Base-by-base conservation (phyloP, 371 early-diverging fungal genomes). In the Dentiscutata heterogama region DNA sequence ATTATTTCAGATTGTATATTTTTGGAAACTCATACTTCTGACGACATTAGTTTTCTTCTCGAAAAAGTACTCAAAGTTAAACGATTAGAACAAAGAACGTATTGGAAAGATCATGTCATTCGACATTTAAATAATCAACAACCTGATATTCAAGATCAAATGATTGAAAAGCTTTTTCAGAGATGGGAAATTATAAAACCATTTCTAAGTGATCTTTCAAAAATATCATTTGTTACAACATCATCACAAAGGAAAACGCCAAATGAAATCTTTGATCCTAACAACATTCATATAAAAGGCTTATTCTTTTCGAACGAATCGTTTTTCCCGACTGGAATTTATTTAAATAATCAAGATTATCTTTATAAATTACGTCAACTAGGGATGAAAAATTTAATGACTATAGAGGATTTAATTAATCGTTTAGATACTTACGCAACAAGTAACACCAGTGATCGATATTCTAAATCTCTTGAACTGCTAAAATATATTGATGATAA, bases 71-170 rank as follows among this genome's bases (percentile, higher is more conserved):
- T 73, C 51, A 51, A 51, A 13, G 51, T 73, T 31, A 31, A 31
- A 29, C 73, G 73, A 53, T 53, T 73, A 73, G 4, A 7, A 2
- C 8, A 27, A 29, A 5, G 13, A 22, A 25, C 16, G 2, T 73
- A 73, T 53, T 73, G 73, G 73, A 25, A 20, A 53, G 25, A 6
- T 14, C 27, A 18, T 27, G 73, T 73, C 16, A 29, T 73, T n/a
- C 54, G 25, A 18, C 20, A 29, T 29, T 51, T 73, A 14, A n/a
- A 53, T 10, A 18, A 1, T 5, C 73, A 53, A 53, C 1, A 2
- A 18, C 31, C n/a, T 1, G 0, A 25, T 18, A 42, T 22, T 2
- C n/a, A 18, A 16, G 53, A 53, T 18, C 18, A 18, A 2, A 25
- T 73, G 13, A 6, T 73, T 29, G 20, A 29, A 5, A 73, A 20